phyloP scores from a whole-genome alignment of 2,329 filamentous ascomycete genomes.

The Pseudogymnoascus sp. region DNA sequence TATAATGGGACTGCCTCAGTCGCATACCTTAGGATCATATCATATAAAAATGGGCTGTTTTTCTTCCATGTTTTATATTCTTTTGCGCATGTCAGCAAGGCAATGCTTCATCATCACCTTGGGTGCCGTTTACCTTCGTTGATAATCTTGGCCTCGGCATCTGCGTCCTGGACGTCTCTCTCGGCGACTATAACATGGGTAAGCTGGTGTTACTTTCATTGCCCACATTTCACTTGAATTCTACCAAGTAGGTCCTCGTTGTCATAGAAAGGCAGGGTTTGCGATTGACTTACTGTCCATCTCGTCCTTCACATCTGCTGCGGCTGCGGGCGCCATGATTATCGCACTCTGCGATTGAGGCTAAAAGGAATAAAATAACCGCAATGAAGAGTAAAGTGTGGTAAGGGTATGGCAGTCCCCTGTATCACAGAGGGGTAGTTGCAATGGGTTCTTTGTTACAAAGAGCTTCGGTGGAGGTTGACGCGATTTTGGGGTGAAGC shows the following conservation, averaged over 20 bases:
- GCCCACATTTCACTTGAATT: constrained; percentile 13
- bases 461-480: constrained; percentile 6
- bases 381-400: not conserved
- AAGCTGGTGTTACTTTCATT: constrained; percentile 13
- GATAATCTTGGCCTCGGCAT: constrained; percentile 77
- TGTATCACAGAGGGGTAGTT: not conserved
- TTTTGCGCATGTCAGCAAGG: constrained; percentile 31
- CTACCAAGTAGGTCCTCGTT: not conserved
- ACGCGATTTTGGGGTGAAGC: constrained; percentile 11
- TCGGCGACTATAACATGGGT: constrained; percentile 41
- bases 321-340: constrained; percentile 42
- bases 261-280: constrained; percentile 12
- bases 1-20: not conserved
- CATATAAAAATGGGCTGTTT: constrained; percentile 96
- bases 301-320: constrained; percentile 40
- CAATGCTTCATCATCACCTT: not conserved
- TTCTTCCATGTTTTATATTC: constrained; percentile 99
- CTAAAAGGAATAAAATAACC: not conserved
- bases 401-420: not conserved
- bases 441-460: constrained; percentile 4
- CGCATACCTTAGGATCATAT: constrained; percentile 78
- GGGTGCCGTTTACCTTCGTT: constrained; percentile 54
- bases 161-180: constrained; percentile 60
- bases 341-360: not conserved
- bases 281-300: constrained; percentile 40